Evolutionary conservation across 352 stramenopile genomes (phyloP), one percentile per base, ranked within the genome.

Genomic region (Phytophthora pistaciae): DNA sequence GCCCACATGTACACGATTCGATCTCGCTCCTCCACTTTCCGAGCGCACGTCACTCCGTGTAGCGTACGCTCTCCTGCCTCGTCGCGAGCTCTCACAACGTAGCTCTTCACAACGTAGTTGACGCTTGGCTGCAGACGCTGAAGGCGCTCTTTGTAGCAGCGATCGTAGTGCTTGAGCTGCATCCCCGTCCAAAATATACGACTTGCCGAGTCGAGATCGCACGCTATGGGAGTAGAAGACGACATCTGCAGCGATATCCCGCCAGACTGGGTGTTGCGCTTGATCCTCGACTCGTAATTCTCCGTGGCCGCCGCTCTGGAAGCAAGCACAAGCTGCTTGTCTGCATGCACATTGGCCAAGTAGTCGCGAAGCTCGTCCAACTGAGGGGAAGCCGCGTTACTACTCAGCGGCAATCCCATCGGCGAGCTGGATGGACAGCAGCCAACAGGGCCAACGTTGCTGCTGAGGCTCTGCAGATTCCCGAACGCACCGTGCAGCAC

Each of bases 1-100:
- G 60, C 25, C 60, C 60, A 66, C 21, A 66, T 23, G 18, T 60
- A 55, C 21, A 66, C 29, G n/a, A 69, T 58, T 8, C 62, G 62
- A 21, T 64, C 27, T 18, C 42, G 63, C 63, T 60, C 31, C 44
- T 64, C 55, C 23, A 64, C 23, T 21, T 70, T 70, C 13, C 55
- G 55, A n/a, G 48, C 38, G 7, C 42, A 63, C 16, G 63, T 56
- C 40, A 64, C 62, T 33, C 49, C 60, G 7, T 66, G 60, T 9
- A 66, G 49, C 16, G 52, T 60, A 0, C 20, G 25, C 18, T 40
- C 10, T 16, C 36, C 21, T 16, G 29, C 21, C 9, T 31, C 20
- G 13, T 25, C 36, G 7, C 18, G 8, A n/a, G 29, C 60, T 46
- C 21, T 29, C 20, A 66, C 25, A 25, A 53, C n/a, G 36, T 66